Evolutionary conservation across 495 filamentous ascomycete species (phyloP).

Genomic region (Annulohypoxylon nitens): DNA sequence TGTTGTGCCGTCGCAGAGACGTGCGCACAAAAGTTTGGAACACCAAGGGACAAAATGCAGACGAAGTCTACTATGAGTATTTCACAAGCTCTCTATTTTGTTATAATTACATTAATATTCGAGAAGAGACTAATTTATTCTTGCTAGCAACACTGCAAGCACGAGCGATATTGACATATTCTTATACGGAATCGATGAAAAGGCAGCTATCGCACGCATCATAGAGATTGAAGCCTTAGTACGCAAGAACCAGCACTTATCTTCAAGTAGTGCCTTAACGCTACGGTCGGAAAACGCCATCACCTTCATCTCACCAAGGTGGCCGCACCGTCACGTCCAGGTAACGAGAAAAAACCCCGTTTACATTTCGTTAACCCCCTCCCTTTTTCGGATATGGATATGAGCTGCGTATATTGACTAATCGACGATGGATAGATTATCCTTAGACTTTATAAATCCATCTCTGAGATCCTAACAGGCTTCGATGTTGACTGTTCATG

Average conservation of each 20-base stretch:
- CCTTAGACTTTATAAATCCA: slow-evolving; percentile 73
- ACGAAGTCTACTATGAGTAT: slow-evolving; percentile 25
- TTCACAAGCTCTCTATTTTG: background rate
- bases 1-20: slow-evolving; percentile 21
- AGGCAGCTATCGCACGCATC: slow-evolving; percentile 72
- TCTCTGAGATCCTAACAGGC: slow-evolving; percentile 75
- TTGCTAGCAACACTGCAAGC: slow-evolving; percentile 63
- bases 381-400: background rate
- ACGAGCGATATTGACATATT: slow-evolving; percentile 80
- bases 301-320: slow-evolving; percentile 71
- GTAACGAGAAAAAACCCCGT: background rate
- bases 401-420: background rate
- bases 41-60: background rate
- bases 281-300: slow-evolving; percentile 76
- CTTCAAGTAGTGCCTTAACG: slow-evolving; percentile 35
- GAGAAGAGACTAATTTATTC: background rate
- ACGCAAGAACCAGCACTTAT: slow-evolving; percentile 13
- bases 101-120: no score
- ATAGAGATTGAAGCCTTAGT: slow-evolving; percentile 71
- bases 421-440: slow-evolving; percentile 60
- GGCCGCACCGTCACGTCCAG: slow-evolving; percentile 74
- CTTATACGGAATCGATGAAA: slow-evolving; percentile 70
- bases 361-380: background rate
- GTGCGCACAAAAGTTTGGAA: background rate
- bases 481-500: slow-evolving; percentile 79